Base-by-base conservation (phyloP, 1,284 basidiomycete species). In the Heimioporus retisporus region DNA sequence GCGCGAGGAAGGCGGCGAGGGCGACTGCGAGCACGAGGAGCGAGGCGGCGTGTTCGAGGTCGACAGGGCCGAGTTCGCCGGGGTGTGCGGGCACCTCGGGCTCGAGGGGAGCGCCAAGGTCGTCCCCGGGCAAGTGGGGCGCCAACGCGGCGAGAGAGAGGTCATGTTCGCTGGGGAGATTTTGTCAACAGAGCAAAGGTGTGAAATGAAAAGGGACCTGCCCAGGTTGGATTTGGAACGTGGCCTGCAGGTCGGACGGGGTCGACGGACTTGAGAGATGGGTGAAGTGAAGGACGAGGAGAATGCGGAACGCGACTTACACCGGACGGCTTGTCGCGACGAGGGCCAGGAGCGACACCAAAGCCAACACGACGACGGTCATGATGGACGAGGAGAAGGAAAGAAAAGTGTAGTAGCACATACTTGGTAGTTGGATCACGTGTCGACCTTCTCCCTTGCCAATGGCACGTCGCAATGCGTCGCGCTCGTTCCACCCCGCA, bases 311-410 rank as follows among this genome's bases (percentile, higher is more conserved):
- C 35, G 35, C 35, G 67, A 78, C 75, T 71, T 69, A 80, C 73
- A 84, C 68, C 54, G 84, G 84, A 66, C 78, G 82, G 71, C 84
- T 76, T 61, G 81, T 78, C 67, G 83, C 84, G 76, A 84, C 81
- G 75, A 86, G 81, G 75, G 80, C 83, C 69, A 85, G 75, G 43
- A 85, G 74, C 53, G 81, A 81, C 65, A 83, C 74, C 23, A 79
- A 85, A 60, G 78, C 79, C 61, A 86, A 75, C 51, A 85, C 72
- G 63, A 78, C 77, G 54, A 83, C 73, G 43, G 81, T 77, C 84
- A 86, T 86, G 57, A 48, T 40, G 35, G 35, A 40, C 35, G 35
- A 40, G 35, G 11, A 40, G 11, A 11, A 40, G 11, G 11, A 40
- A 40, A 11, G 11, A 40, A 40, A 40, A 40, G 35, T 40, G 7